Conservation (phyloP, 2,329 filamentous ascomycete species). For the Fonsecaea nubica region DNA sequence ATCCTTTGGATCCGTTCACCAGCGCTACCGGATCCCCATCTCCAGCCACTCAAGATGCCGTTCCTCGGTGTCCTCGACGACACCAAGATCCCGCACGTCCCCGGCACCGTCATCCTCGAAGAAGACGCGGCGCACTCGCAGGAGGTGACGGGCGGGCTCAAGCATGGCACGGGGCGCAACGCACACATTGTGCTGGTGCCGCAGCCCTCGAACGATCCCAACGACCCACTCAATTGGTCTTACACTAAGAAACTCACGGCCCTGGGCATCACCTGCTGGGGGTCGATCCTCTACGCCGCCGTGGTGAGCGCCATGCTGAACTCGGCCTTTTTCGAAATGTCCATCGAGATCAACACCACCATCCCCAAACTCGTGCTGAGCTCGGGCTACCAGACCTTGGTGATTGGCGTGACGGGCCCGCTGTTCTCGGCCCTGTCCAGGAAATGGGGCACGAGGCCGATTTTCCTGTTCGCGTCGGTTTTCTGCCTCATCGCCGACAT, state of each 20-base stretch:
- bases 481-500: slow-evolving; percentile 48
- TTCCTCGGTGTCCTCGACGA: slow-evolving; percentile 43
- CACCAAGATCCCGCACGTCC: slow-evolving; percentile 43
- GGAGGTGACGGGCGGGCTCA: slow-evolving; percentile 25
- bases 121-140: slow-evolving; percentile 26
- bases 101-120: slow-evolving; percentile 43
- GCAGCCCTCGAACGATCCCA: slow-evolving; percentile 47
- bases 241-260: slow-evolving; percentile 41
- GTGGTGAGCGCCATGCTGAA: slow-evolving; percentile 44
- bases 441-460: slow-evolving; percentile 49
- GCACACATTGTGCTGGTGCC: slow-evolving; percentile 45
- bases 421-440: slow-evolving; percentile 51
- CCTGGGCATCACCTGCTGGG: slow-evolving; percentile 44
- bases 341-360: slow-evolving; percentile 51
- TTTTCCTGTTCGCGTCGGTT: slow-evolving; percentile 41
- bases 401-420: slow-evolving; percentile 46
- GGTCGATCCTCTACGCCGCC: slow-evolving; percentile 45
- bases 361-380: slow-evolving; percentile 55
- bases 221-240: slow-evolving; percentile 50
- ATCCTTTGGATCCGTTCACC: neutral
- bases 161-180: slow-evolving; percentile 32
- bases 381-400: slow-evolving; percentile 54
- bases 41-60: slow-evolving; percentile 17
- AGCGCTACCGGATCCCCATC: slow-evolving; percentile 6
- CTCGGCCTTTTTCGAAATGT: slow-evolving; percentile 46